A percentile compares a stretch with the other conserved stretches of the same genome.
Evolutionary conservation across 2,329 filamentous ascomycete genomes (phyloP).

Genomic region (Fusarium gaditjirri): DNA sequence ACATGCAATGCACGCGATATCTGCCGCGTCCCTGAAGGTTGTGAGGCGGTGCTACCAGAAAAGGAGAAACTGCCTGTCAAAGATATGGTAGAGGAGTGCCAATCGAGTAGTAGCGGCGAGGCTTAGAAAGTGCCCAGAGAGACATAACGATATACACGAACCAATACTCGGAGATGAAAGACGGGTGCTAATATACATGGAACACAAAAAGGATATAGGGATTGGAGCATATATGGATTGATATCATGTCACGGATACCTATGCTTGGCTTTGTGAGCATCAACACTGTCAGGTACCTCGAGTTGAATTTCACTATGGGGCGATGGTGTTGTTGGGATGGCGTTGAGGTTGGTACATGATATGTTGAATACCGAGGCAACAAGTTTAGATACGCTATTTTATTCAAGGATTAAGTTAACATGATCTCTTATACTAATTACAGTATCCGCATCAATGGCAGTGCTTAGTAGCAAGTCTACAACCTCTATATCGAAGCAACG

Average conservation of each 20-base stretch:
- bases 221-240: neutral
- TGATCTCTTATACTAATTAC: neutral
- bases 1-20: conserved; percentile 67
- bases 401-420: neutral
- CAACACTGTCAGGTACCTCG: conserved; percentile 4
- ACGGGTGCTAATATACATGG: neutral
- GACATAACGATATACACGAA: conserved; percentile 20
- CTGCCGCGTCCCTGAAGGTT: conserved; percentile 74
- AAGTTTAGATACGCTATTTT: neutral
- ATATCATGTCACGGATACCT: neutral
- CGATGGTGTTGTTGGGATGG: neutral
- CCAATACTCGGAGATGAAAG: conserved; percentile 2
- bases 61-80: conserved; percentile 7
- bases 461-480: neutral
- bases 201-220: neutral
- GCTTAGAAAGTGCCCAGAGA: conserved; percentile 5
- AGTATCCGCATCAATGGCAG: no score
- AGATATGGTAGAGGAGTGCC: conserved; percentile 25
- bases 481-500: neutral
- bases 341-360: neutral
- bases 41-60: conserved; percentile 62
- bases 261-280: neutral
- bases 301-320: neutral
- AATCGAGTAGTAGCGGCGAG: conserved; percentile 42
- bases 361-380: neutral